Conservation (phyloP, 2,329 filamentous ascomycete species). For the Phaeosphaeriaceae sp. region DNA sequence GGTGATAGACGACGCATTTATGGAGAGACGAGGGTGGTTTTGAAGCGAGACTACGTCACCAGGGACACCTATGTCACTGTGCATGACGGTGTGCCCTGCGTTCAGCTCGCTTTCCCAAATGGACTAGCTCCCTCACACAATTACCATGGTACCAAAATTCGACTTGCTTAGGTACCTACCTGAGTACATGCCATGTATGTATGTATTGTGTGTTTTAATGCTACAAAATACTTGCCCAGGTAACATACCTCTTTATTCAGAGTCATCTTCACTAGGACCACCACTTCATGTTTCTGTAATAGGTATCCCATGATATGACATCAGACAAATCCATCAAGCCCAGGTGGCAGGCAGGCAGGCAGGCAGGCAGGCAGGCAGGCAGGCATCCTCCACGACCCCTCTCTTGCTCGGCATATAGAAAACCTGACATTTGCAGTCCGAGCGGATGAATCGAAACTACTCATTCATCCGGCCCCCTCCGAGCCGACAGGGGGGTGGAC, state of each 20-base stretch:
- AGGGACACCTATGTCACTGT: background rate
- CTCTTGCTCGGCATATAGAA: constrained; percentile 13
- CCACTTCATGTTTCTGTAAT: too few species aligned
- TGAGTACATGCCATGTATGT: too few species aligned
- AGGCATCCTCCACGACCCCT: constrained; percentile 13
- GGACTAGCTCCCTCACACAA: background rate
- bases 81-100: constrained; percentile 1
- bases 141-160: too few species aligned
- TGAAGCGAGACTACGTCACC: constrained; percentile 14
- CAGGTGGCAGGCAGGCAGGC: too few species aligned
- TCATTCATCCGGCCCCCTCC: constrained; percentile 25
- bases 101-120: background rate
- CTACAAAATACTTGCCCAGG: too few species aligned
- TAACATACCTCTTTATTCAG: too few species aligned
- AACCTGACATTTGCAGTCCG: constrained; percentile 19
- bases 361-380: too few species aligned
- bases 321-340: background rate
- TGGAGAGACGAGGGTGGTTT: constrained; percentile 3
- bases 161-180: too few species aligned
- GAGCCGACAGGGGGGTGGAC: constrained; percentile 13
- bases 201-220: too few species aligned
- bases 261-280: too few species aligned
- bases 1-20: constrained; percentile 29
- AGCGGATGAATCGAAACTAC: constrained; percentile 12
- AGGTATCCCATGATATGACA: too few species aligned